Evolutionary conservation across 2,329 filamentous ascomycete species (phyloP), one percentile per base, ranked within the genome.

Genomic region (Biscogniauxia marginata): DNA sequence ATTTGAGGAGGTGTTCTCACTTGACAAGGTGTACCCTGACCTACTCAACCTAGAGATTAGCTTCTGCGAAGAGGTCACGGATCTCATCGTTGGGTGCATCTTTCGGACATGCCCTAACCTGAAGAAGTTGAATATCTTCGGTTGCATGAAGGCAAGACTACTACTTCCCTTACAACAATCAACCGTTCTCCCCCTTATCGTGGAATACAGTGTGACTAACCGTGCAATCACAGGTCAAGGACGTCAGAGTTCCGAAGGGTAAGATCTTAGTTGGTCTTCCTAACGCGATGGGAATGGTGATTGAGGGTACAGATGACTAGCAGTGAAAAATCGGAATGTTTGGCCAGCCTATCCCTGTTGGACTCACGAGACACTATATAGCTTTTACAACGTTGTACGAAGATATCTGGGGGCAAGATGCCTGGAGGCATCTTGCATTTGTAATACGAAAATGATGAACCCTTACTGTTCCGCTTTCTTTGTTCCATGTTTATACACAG

Each of bases 11-110:
- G 87, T 89, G 0, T 97, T 98, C 66, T 74, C 77, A 5, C 73
- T 75, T 7, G 79, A 79, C 21, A 83, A 80, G 46, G 60, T 53
- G 1, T 97, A 96, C 63, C 85, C 88, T 0, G 77, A 84, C 9
- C 78, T 98, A 30, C 76, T 78, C 58, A 83, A 88, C 55, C 76
- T 96, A 46, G 91, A 96, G 69, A 77, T 95, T 46, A 90, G 87
- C 52, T 96, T 96, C 71, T 88, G 86, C 63, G 84, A 86, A 54
- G 76, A 83, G 24, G 82, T 90, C 4, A 86, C 85, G 18, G 87
- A 89, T 62, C 80, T 83, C 52, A 75, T 89, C 1, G 75, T 90
- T 3, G 84, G 83, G 0, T 78, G 75, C 56, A 83, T 90, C 55
- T 90, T 90, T 73, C 77, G 81, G 19, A 75, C 77, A 50, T 90